phyloP scores from a whole-genome alignment of 495 filamentous ascomycete species.

The Aspergillus mulundensis region DNA sequence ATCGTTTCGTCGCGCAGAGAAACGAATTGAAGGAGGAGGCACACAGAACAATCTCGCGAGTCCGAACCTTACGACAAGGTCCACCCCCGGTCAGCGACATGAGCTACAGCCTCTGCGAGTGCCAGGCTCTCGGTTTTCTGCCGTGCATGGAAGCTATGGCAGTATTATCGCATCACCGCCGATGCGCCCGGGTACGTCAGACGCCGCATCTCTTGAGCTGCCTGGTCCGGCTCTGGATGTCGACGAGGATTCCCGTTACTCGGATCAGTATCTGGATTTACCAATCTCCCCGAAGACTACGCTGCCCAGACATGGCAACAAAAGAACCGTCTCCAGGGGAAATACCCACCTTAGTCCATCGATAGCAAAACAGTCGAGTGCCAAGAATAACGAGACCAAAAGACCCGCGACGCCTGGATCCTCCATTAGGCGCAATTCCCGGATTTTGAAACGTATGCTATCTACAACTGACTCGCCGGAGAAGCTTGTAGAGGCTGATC shows the following conservation, averaged over 20 bases:
- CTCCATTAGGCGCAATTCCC: slow-evolving; percentile 23
- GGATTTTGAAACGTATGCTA: slow-evolving; percentile 37
- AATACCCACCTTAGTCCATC: slow-evolving; percentile 11
- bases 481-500: slow-evolving; percentile 35
- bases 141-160: slow-evolving; percentile 56
- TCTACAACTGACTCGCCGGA: slow-evolving; percentile 27
- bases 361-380: slow-evolving; percentile 10
- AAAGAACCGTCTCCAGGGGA: slow-evolving; percentile 8
- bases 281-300: slow-evolving; percentile 19
- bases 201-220: slow-evolving; percentile 56
- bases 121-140: slow-evolving; percentile 38
- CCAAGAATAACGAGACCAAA: slow-evolving; percentile 11
- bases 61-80: slow-evolving; percentile 19
- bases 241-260: slow-evolving; percentile 26
- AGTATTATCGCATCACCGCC: slow-evolving; percentile 69
- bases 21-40: slow-evolving; percentile 21
- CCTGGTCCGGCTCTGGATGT: slow-evolving; percentile 69
- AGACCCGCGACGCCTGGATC: slow-evolving; percentile 16
- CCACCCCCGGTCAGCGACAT: slow-evolving; percentile 23
- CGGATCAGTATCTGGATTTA: slow-evolving; percentile 18
- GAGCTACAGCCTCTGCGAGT: slow-evolving; percentile 39
- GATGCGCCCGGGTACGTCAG: slow-evolving; percentile 25
- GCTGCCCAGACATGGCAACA: slow-evolving; percentile 24
- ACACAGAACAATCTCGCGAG: slow-evolving; percentile 13
- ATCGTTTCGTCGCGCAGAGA: slow-evolving; percentile 19